These are phyloP conservation scores for Naganishia albida DNA, from an alignment of 1,284 basidiomycete genomes.

Conservation along the genomic window DNA sequence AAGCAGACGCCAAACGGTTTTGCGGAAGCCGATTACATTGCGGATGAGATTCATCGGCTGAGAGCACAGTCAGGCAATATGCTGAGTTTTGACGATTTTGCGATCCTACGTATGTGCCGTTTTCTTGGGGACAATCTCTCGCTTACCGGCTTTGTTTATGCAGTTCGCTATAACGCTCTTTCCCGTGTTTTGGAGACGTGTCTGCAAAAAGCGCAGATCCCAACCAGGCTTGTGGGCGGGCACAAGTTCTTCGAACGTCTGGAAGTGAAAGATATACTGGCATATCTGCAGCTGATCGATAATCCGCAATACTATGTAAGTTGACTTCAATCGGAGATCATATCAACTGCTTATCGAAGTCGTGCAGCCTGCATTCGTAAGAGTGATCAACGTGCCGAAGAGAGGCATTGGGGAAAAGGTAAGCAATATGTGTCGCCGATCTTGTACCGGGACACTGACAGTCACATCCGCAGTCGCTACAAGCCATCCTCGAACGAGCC, in stretches of 20 bases:
- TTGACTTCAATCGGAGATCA: neutral
- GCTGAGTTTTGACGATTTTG: conserved; percentile 74
- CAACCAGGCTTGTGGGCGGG: conserved; percentile 73
- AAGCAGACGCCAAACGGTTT: conserved; percentile 46
- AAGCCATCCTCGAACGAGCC: conserved; percentile 63
- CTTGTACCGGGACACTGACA: neutral
- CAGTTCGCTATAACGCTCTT: conserved; percentile 80
- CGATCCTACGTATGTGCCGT: conserved; percentile 63
- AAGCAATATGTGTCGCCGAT: conserved; percentile 24
- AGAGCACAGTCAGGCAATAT: conserved; percentile 72
- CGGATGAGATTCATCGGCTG: conserved; percentile 75
- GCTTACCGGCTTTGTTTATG: conserved; percentile 4
- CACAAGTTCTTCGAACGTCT: conserved; percentile 84
- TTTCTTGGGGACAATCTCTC: neutral
- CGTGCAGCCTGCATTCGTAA: conserved; percentile 66
- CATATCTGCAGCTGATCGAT: conserved; percentile 81
- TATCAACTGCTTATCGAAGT: neutral
- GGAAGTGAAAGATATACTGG: conserved; percentile 84
- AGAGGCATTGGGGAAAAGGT: conserved; percentile 83
- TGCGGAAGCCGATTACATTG: conserved; percentile 70
- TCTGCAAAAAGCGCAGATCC: conserved; percentile 75
- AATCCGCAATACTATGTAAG: conserved; percentile 68
- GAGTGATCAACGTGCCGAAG: conserved; percentile 74
- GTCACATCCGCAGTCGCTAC: conserved; percentile 58
- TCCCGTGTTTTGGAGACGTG: conserved; percentile 76